phyloP scores from a whole-genome alignment of 2,329 filamentous ascomycete genomes.

The Penicillium digitatum region DNA sequence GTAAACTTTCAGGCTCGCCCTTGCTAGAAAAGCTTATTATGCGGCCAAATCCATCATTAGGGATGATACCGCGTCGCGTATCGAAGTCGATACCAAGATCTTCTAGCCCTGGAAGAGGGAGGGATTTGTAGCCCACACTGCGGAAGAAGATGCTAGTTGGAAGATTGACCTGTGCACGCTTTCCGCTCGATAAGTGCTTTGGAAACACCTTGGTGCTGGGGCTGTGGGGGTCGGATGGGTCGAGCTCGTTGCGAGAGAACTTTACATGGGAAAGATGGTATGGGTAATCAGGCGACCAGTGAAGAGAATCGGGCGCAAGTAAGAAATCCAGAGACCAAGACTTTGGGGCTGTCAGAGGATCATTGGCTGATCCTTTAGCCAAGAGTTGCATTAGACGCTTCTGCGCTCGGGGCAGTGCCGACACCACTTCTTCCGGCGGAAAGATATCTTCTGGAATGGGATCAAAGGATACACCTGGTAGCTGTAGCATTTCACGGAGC shows the following conservation, averaged over 20 bases:
- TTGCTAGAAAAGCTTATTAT: conserved; percentile 48
- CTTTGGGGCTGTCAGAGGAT: conserved; percentile 51
- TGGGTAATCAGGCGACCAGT: conserved; percentile 46
- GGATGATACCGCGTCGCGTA: conserved; percentile 66
- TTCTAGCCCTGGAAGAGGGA: conserved; percentile 67
- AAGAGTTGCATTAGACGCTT: conserved; percentile 78
- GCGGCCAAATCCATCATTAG: conserved; percentile 76
- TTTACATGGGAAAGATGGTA: conserved; percentile 59
- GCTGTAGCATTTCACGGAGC: conserved; percentile 76
- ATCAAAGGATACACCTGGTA: conserved; percentile 68
- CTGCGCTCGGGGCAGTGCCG: conserved; percentile 68
- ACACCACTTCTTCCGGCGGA: conserved; percentile 57
- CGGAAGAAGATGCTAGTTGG: conserved; percentile 74
- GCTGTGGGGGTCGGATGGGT: conserved; percentile 52
- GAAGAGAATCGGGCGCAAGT: conserved; percentile 70
- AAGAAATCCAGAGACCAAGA: conserved; percentile 85
- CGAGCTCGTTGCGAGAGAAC: conserved; percentile 57
- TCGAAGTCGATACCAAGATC: conserved; percentile 77
- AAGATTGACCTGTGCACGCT: conserved; percentile 49
- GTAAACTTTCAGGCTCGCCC: conserved; percentile 24
- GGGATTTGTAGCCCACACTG: conserved; percentile 90
- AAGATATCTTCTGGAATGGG: conserved; percentile 64
- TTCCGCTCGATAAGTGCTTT: conserved; percentile 48
- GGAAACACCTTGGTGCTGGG: conserved; percentile 45
- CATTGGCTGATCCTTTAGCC: conserved; percentile 63